These are phyloP conservation scores for Lactarius hengduanensis DNA, from an alignment of 768 basidiomycete genomes.

Conservation along the genomic window DNA sequence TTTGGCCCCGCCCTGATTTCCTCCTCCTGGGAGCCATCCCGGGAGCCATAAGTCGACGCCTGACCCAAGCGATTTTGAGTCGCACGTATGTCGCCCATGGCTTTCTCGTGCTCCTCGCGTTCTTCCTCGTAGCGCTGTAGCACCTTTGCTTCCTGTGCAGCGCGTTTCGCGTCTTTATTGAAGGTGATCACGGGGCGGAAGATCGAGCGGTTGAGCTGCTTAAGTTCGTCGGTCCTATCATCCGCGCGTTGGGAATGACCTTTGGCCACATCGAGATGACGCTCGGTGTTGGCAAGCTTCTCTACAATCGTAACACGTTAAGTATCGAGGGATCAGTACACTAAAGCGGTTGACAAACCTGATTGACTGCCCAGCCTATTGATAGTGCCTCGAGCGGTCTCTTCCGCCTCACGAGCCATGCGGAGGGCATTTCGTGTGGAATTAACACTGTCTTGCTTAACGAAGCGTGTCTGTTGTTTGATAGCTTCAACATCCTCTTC, in stretches of 20 bases:
- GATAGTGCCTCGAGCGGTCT: slow-evolving; percentile 86
- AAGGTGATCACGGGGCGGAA: slow-evolving; percentile 90
- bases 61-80: slow-evolving; percentile 82
- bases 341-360: slow-evolving; percentile 51
- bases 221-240: slow-evolving; percentile 91
- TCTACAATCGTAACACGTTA: slow-evolving; percentile 43
- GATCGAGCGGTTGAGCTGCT: slow-evolving; percentile 91
- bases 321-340: not conserved
- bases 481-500: slow-evolving; percentile 94
- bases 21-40: slow-evolving; percentile 44
- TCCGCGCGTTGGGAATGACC: slow-evolving; percentile 84
- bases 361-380: slow-evolving; percentile 87
- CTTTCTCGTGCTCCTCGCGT: slow-evolving; percentile 76
- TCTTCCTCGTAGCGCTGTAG: slow-evolving; percentile 87
- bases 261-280: slow-evolving; percentile 90
- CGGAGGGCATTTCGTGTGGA: slow-evolving; percentile 90
- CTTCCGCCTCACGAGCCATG: slow-evolving; percentile 94
- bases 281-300: slow-evolving; percentile 90
- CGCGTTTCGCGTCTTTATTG: slow-evolving; percentile 90
- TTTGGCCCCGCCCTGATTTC: slow-evolving; percentile 42
- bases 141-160: slow-evolving; percentile 81
- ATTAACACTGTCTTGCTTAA: slow-evolving; percentile 90
- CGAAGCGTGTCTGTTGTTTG: slow-evolving; percentile 82
- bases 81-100: slow-evolving; percentile 82
- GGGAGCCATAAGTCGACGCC: slow-evolving; percentile 61